These are phyloP conservation scores for Emericellopsis atlantica DNA, from an alignment of 2,329 filamentous ascomycete genomes.

Conservation along the genomic window DNA sequence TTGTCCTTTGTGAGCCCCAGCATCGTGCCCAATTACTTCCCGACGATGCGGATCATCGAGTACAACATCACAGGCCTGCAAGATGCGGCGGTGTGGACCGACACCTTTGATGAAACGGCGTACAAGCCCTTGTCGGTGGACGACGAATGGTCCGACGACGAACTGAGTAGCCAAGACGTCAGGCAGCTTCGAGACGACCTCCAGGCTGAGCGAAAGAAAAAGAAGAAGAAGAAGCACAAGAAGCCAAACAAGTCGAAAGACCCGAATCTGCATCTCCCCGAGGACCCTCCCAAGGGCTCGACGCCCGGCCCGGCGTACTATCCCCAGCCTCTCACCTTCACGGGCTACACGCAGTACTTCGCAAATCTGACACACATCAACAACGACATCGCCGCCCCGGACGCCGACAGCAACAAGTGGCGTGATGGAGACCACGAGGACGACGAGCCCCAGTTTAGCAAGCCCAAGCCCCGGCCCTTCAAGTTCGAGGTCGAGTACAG, in stretches of 20 bases:
- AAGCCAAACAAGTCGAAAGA: slow-evolving; percentile 35
- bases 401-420: slow-evolving; percentile 33
- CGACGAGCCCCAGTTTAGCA: slow-evolving; percentile 35
- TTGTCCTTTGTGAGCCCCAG: slow-evolving; percentile 73
- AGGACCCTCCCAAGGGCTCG: slow-evolving; percentile 57
- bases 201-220: slow-evolving; percentile 17
- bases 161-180: neutral
- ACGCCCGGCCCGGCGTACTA: slow-evolving; percentile 85
- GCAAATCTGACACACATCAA: slow-evolving; percentile 90
- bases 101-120: slow-evolving; percentile 7
- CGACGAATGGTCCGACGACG: neutral
- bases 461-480: slow-evolving; percentile 52
- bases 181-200: slow-evolving; percentile 2
- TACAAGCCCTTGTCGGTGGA: neutral
- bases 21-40: slow-evolving; percentile 86
- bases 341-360: slow-evolving; percentile 81
- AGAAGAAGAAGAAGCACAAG: slow-evolving; percentile 25
- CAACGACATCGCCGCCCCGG: slow-evolving; percentile 41
- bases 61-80: slow-evolving; percentile 83
- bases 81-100: slow-evolving; percentile 32
- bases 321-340: slow-evolving; percentile 65
- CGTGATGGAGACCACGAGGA: slow-evolving; percentile 50
- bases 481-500: slow-evolving; percentile 75
- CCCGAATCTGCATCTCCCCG: slow-evolving; percentile 52
- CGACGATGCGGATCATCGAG: slow-evolving; percentile 77